phyloP scores from a whole-genome alignment of 2,329 filamentous ascomycete species.

The Metarhizium robertsii region DNA sequence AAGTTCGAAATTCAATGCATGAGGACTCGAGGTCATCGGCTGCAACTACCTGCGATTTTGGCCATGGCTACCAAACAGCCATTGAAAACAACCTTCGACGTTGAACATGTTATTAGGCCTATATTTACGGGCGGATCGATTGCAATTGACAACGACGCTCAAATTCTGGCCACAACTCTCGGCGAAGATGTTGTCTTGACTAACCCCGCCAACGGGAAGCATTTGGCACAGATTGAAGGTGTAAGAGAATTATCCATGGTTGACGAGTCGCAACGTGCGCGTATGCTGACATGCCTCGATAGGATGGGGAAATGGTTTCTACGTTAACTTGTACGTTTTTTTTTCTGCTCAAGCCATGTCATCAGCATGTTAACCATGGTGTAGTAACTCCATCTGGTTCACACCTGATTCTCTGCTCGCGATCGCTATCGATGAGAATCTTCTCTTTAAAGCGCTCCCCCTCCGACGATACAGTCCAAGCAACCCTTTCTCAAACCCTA shows the following conservation, averaged over 20 bases:
- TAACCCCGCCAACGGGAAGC: conserved; percentile 70
- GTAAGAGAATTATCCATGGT: conserved; percentile 34
- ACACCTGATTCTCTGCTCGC: conserved; percentile 83
- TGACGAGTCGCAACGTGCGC: neutral
- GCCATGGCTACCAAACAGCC: conserved; percentile 51
- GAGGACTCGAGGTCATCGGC: neutral
- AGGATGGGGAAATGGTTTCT: conserved; percentile 75
- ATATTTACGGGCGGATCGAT: conserved; percentile 91
- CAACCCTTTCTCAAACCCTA: conserved; percentile 65
- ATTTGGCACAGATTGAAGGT: conserved; percentile 80
- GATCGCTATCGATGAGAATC: conserved; percentile 92
- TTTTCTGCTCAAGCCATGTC: too few species aligned
- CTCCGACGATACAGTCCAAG: conserved; percentile 48
- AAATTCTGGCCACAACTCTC: conserved; percentile 78
- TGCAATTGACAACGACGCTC: conserved; percentile 70
- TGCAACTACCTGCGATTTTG: conserved; percentile 1
- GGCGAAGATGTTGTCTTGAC: conserved; percentile 87
- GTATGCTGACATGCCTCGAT: neutral
- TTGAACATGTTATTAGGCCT: conserved; percentile 73
- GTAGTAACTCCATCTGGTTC: conserved; percentile 79
- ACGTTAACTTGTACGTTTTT: conserved; percentile 50
- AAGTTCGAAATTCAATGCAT: conserved; percentile 1
- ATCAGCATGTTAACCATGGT: conserved; percentile 8
- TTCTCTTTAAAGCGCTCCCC: conserved; percentile 59
- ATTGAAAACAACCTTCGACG: conserved; percentile 83